Evolutionary conservation across 129 eudicot genomes (phyloP).

Genomic region (Mikania micrantha): DNA sequence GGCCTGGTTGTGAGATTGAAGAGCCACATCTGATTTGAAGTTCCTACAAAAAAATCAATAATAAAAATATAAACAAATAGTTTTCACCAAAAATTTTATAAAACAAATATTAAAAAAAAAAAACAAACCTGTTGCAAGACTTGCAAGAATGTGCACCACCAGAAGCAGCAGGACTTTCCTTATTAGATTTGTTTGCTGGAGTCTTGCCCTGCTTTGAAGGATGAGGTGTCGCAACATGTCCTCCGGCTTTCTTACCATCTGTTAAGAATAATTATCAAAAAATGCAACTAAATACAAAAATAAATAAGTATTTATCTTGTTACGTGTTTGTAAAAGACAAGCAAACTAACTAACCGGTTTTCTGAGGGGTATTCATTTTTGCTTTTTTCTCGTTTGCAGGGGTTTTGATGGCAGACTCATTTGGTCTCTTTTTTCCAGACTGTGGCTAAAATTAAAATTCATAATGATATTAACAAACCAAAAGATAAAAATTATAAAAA

Average conservation of each 20-base stretch:
- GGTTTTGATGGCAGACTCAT: constrained; percentile 53
- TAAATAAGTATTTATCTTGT: not conserved
- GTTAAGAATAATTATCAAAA: not conserved
- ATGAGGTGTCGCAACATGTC: constrained; percentile 73
- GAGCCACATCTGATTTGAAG: constrained; percentile 54
- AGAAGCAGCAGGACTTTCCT: constrained; percentile 54
- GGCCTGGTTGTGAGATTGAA: constrained; percentile 71
- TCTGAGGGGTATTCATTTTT: constrained; percentile 63
- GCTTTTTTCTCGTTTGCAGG: constrained; percentile 62
- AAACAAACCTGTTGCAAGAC: constrained; percentile 46
- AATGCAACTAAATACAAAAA: not conserved
- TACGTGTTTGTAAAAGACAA: not conserved
- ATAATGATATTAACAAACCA: not conserved
- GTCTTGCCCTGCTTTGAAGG: constrained; percentile 60
- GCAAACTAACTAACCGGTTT: constrained; percentile 44
- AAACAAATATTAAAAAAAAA: not conserved
- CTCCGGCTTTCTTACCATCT: constrained; percentile 66
- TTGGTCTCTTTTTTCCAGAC: constrained; percentile 67
- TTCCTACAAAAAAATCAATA: constrained; percentile 35
- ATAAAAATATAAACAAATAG: not conserved
- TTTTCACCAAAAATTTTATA: not conserved
- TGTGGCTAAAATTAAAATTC: constrained; percentile 34
- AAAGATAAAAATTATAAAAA: not conserved
- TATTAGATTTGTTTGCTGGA: constrained; percentile 51
- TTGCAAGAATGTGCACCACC: constrained; percentile 52